These are phyloP conservation scores for Aspergillus ruber DNA, from an alignment of 2,329 filamentous ascomycete genomes.

Conservation along the genomic window DNA sequence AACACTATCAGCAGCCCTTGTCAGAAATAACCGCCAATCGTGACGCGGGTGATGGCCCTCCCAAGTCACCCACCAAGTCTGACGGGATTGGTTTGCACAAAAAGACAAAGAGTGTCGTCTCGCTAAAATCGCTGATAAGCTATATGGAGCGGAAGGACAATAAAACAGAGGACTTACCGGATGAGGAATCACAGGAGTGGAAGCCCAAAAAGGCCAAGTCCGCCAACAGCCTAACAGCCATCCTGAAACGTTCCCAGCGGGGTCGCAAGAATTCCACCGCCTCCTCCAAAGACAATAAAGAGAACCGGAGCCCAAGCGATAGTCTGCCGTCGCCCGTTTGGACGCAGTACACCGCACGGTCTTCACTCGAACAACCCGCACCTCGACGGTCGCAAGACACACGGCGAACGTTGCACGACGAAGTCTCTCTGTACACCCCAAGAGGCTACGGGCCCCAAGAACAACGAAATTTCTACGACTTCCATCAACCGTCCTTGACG, in stretches of 20 bases:
- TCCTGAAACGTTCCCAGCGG: constrained; percentile 69
- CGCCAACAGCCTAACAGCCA: constrained; percentile 68
- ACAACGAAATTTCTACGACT: constrained; percentile 55
- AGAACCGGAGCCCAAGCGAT: constrained; percentile 64
- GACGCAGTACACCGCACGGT: constrained; percentile 59
- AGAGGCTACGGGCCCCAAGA: constrained; percentile 55
- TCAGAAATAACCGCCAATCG: constrained; percentile 35
- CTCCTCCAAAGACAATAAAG: constrained; percentile 60
- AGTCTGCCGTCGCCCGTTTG: constrained; percentile 63
- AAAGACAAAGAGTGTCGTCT: constrained; percentile 50
- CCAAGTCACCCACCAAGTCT: constrained; percentile 34
- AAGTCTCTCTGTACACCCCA: constrained; percentile 55
- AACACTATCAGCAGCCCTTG: constrained; percentile 27
- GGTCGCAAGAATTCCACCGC: constrained; percentile 52
- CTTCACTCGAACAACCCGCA: constrained; percentile 24
- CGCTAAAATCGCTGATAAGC: constrained; percentile 43
- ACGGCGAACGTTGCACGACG: constrained; percentile 44
- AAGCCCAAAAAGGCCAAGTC: constrained; percentile 71
- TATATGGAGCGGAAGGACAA: constrained; percentile 43
- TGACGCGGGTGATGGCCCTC: constrained; percentile 21
- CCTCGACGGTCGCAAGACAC: constrained; percentile 42
- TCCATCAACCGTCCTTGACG: constrained; percentile 42
- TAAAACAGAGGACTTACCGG: constrained; percentile 25
- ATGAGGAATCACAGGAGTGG: constrained; percentile 29
- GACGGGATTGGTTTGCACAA: constrained; percentile 40